Evolutionary conservation across 208 protist genomes (phyloP).

Genomic region (Trypanosoma mega): DNA sequence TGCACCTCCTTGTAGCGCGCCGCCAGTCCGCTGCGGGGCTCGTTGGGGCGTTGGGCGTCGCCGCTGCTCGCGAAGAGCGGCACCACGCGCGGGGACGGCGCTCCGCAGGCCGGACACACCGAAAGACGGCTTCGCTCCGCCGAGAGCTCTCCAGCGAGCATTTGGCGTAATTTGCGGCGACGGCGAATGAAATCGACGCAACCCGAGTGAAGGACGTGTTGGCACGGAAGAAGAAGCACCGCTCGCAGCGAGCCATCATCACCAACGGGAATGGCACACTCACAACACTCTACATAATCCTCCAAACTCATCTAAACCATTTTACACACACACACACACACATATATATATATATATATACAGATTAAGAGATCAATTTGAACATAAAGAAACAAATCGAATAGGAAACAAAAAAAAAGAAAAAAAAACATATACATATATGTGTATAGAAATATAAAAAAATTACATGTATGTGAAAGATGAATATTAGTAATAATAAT

Average conservation of each 20-base stretch:
- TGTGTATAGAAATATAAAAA: no score
- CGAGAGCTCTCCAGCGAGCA: no score
- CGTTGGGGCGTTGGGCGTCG: background rate
- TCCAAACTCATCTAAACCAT: slow-evolving; percentile 6
- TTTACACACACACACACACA: no score
- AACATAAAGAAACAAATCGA: background rate
- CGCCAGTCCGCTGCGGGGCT: background rate
- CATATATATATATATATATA: background rate
- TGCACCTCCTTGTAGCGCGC: slow-evolving; percentile 26
- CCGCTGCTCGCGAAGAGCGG: slow-evolving; percentile 41
- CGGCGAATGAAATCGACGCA: slow-evolving; percentile 73
- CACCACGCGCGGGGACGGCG: slow-evolving; percentile 39
- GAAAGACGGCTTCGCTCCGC: slow-evolving; percentile 21
- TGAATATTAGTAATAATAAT: no score
- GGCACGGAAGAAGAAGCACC: slow-evolving; percentile 73
- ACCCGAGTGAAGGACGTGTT: slow-evolving; percentile 78
- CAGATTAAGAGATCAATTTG: background rate
- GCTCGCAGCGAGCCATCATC: slow-evolving; percentile 60
- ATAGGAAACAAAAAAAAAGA: background rate
- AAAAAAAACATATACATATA: no score
- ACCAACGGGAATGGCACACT: slow-evolving; percentile 67
- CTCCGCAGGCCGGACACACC: slow-evolving; percentile 52
- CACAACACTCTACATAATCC: slow-evolving; percentile 54
- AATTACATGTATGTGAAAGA: no score
- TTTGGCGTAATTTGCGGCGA: slow-evolving; percentile 24